phyloP scores from a whole-genome alignment of 805 yeast genomes.

The Saturnispora ahearnii region DNA sequence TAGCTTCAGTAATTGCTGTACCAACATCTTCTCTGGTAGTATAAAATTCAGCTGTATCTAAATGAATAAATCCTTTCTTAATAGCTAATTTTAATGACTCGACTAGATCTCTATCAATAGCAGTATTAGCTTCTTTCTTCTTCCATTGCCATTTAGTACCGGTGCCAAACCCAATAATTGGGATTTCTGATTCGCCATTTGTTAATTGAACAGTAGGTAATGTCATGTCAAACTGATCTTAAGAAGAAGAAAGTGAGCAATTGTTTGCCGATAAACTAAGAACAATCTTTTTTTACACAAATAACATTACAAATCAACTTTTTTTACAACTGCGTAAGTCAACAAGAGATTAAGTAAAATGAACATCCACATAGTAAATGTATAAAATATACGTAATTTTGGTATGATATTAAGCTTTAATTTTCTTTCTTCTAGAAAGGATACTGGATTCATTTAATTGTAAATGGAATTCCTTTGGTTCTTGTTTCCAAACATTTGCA shows the following conservation, averaged over 20 bases:
- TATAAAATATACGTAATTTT: neutral
- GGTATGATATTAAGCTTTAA: neutral
- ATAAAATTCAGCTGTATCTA: constrained; percentile 60
- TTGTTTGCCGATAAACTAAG: neutral
- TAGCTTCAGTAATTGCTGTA: constrained; percentile 37
- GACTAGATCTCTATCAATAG: constrained; percentile 29
- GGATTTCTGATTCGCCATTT: constrained; percentile 8
- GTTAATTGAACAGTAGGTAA: neutral
- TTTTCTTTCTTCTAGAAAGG: constrained; percentile 33
- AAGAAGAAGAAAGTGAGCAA: neutral
- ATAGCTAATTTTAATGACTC: constrained; percentile 39
- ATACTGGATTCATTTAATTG: constrained; percentile 46
- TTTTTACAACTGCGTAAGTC: too few species aligned
- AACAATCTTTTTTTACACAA: too few species aligned
- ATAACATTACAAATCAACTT: too few species aligned
- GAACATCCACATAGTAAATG: too few species aligned
- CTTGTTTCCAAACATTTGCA: neutral
- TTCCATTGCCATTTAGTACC: constrained; percentile 50
- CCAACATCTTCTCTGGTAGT: constrained; percentile 53
- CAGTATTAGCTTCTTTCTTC: constrained; percentile 18
- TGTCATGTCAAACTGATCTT: neutral
- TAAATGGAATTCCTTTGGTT: constrained; percentile 32
- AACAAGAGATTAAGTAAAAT: too few species aligned
- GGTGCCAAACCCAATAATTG: constrained; percentile 35
- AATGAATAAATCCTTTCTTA: constrained; percentile 43